Evolutionary conservation across 1,284 basidiomycete genomes (phyloP).

Genomic region (Ceratobasidium theobromae): DNA sequence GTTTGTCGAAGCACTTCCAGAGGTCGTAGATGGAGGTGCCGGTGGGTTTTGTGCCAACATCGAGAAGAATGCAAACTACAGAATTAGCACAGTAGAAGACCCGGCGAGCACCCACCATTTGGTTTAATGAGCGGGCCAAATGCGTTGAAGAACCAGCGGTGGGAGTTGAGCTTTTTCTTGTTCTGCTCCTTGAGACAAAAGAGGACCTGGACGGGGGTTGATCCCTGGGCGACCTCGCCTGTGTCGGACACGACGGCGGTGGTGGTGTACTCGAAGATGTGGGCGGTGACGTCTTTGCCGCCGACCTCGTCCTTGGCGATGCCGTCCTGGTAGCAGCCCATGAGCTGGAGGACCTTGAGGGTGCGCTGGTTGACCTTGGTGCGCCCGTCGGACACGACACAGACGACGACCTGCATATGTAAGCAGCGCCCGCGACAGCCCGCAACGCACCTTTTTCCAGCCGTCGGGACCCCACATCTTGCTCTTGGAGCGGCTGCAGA

Average conservation of each 20-base stretch:
- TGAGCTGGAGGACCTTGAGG: constrained; percentile 74
- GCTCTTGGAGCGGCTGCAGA: constrained; percentile 76
- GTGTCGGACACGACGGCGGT: constrained; percentile 75
- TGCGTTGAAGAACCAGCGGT: constrained; percentile 98
- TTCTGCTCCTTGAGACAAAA: constrained; percentile 96
- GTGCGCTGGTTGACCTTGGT: constrained; percentile 89
- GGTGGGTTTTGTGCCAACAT: constrained; percentile 93
- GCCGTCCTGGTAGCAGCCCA: constrained; percentile 97
- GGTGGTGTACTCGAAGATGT: constrained; percentile 88
- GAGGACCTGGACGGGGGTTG: constrained; percentile 86
- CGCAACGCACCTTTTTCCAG: constrained; percentile 83
- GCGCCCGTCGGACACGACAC: constrained; percentile 88
- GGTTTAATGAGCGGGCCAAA: constrained; percentile 86
- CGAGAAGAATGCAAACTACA: constrained; percentile 79
- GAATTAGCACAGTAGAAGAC: constrained; percentile 19
- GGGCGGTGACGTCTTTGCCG: constrained; percentile 90
- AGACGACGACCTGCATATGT: constrained; percentile 67
- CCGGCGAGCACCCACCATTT: constrained; percentile 55
- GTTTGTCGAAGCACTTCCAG: constrained; percentile 93
- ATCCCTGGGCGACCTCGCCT: constrained; percentile 82
- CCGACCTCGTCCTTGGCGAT: constrained; percentile 91
- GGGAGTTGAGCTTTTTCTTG: constrained; percentile 92
- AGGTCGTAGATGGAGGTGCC: constrained; percentile 93
- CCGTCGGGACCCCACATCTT: constrained; percentile 94
- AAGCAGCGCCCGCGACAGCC: no score